Conservation (phyloP, 2,329 filamentous ascomycete species). For the Shiraia sp. region DNA sequence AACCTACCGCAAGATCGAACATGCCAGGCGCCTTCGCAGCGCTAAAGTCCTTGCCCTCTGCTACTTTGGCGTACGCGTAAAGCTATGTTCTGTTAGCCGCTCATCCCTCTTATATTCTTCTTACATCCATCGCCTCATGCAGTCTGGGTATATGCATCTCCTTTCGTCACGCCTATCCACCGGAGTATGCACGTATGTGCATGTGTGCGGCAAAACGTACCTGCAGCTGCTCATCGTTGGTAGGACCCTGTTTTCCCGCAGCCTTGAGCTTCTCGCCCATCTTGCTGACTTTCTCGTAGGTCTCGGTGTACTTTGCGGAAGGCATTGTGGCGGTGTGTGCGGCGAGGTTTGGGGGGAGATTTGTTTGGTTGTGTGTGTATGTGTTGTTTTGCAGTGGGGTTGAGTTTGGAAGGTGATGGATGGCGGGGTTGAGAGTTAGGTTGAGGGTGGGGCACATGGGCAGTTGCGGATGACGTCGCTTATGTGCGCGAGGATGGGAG, state of each 20-base stretch:
- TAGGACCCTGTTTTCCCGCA: conserved; percentile 28
- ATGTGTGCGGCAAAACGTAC: conserved; percentile 30
- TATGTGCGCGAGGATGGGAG: neutral
- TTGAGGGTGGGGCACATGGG: conserved; percentile 15
- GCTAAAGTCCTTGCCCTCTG: conserved; percentile 44
- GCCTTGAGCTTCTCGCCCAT: conserved; percentile 38
- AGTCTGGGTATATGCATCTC: no score
- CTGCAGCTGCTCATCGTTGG: conserved; percentile 54
- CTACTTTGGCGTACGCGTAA: conserved; percentile 54
- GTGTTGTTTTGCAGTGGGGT: conserved; percentile 1
- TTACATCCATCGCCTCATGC: no score
- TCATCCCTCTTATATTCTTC: no score
- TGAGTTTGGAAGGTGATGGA: conserved; percentile 3
- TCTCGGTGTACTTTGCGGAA: conserved; percentile 35
- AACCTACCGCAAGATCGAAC: conserved; percentile 70
- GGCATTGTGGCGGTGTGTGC: conserved; percentile 22
- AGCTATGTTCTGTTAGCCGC: conserved; percentile 45
- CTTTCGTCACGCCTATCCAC: no score
- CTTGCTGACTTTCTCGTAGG: conserved; percentile 35
- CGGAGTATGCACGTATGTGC: neutral
- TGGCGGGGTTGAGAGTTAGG: conserved; percentile 14
- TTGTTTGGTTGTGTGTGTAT: neutral
- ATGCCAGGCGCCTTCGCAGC: conserved; percentile 61
- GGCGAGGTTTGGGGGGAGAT: neutral
- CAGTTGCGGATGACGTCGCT: conserved; percentile 6